phyloP scores from a whole-genome alignment of 2,329 filamentous ascomycete species.

The Xylariaceae sp. region DNA sequence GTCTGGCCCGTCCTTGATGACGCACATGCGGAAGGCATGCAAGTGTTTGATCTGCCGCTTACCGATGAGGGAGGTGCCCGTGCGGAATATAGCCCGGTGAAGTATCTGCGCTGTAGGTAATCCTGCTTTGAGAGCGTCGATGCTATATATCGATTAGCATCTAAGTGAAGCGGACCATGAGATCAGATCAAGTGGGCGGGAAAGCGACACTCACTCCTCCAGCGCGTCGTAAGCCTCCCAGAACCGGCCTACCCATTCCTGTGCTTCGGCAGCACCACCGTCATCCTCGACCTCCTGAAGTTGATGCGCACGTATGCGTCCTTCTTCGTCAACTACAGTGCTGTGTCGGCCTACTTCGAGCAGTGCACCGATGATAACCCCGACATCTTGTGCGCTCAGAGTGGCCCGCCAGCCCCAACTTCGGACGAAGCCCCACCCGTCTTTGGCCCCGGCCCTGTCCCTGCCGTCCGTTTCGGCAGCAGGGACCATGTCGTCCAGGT shows the following conservation, averaged over 20 bases:
- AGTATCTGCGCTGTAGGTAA: conserved; percentile 82
- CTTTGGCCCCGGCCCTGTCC: conserved; percentile 67
- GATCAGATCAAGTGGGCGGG: no score
- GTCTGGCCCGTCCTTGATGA: conserved; percentile 92
- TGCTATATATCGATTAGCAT: conserved; percentile 43
- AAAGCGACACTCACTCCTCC: conserved; percentile 58
- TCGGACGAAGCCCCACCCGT: conserved; percentile 94
- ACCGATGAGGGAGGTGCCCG: conserved; percentile 82
- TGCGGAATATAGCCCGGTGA: conserved; percentile 87
- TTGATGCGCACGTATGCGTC: conserved; percentile 28
- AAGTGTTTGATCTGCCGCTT: conserved; percentile 93
- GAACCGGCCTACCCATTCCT: conserved; percentile 63
- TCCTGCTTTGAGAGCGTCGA: conserved; percentile 69
- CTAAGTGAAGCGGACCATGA: neutral
- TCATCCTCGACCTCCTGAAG: conserved; percentile 39
- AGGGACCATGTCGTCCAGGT: conserved; percentile 88
- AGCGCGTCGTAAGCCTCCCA: conserved; percentile 70
- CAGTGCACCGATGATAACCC: conserved; percentile 85
- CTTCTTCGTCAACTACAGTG: conserved; percentile 32
- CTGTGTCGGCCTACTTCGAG: conserved; percentile 76
- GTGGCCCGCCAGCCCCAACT: conserved; percentile 98
- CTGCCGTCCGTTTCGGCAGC: conserved; percentile 65
- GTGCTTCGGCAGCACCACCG: conserved; percentile 45
- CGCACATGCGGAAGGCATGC: conserved; percentile 86
- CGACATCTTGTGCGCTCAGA: conserved; percentile 85